Percentiles rank a stretch among this genome's conserved stretches.
These are phyloP conservation scores for Solanum stenotomum DNA, from an alignment of 257 asterid species.

Conservation along the genomic window DNA sequence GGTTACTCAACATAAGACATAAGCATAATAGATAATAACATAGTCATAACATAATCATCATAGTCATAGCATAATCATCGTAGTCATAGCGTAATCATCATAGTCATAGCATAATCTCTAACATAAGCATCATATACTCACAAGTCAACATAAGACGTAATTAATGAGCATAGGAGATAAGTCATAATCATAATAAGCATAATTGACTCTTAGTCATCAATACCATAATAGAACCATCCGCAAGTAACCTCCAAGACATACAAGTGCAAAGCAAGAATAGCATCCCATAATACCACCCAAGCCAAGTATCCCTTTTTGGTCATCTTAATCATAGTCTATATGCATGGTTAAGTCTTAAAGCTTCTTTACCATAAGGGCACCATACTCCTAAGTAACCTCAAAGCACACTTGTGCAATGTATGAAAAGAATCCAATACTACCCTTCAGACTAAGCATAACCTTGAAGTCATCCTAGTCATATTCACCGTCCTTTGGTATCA, in stretches of 20 bases:
- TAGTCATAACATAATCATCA: neutral
- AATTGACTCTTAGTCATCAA: neutral
- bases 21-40: neutral
- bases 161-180: neutral
- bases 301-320: neutral
- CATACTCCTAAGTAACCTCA: neutral
- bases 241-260: neutral
- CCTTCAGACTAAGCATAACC: neutral
- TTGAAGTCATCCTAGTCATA: neutral
- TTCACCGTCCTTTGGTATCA: neutral
- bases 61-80: no score
- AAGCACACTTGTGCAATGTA: neutral
- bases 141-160: no score
- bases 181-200: neutral
- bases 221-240: neutral
- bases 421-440: neutral
- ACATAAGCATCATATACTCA: no score
- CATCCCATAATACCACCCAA: neutral
- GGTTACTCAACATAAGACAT: neutral
- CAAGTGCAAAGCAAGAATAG: neutral
- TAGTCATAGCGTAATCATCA: no score
- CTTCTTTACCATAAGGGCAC: neutral
- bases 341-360: neutral
- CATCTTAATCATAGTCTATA: neutral
- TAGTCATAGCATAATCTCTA: neutral